A percentile compares a stretch with the other conserved stretches of the same genome.
Evolutionary conservation across 108 stramenopile species (phyloP).

Genomic region (Stephanodiscus minutulus): DNA sequence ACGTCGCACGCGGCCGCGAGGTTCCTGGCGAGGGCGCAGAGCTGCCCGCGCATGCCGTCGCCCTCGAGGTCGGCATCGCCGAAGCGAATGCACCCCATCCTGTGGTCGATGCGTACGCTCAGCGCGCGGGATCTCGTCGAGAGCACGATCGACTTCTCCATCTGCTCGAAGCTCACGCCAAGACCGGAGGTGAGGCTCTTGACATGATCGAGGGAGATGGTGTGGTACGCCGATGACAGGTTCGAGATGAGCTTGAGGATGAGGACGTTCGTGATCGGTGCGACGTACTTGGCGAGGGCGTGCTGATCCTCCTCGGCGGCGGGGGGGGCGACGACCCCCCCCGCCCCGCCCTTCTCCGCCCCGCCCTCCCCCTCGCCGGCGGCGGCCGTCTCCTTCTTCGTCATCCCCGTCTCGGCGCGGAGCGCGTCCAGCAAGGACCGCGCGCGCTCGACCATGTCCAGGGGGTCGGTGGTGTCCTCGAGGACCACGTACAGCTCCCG

Average conservation of each 20-base stretch:
- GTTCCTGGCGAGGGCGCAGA: constrained; percentile 73
- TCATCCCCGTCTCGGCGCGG: constrained; percentile 46
- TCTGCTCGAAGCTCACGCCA: constrained; percentile 80
- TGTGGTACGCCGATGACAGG: constrained; percentile 87
- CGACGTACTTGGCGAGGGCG: constrained; percentile 64
- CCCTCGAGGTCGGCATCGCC: constrained; percentile 76
- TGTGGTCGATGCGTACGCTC: constrained; percentile 83
- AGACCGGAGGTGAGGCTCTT: constrained; percentile 77
- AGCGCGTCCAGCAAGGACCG: constrained; percentile 74
- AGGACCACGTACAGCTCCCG: constrained; percentile 76
- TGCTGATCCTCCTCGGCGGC: constrained; percentile 58
- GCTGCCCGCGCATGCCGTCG: constrained; percentile 78
- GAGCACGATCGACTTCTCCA: constrained; percentile 89
- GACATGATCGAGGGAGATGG: constrained; percentile 86
- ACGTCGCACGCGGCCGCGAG: constrained; percentile 57
- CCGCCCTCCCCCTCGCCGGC: constrained; percentile 13
- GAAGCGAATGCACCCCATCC: constrained; percentile 89
- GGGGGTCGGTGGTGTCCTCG: constrained; percentile 81
- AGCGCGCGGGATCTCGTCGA: constrained; percentile 73
- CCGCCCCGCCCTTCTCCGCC: constrained; percentile 38
- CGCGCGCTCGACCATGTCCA: constrained; percentile 75
- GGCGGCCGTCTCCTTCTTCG: not conserved
- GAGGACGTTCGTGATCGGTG: constrained; percentile 70
- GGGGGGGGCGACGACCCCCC: constrained; percentile 30
- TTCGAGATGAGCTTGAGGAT: constrained; percentile 87